Evolutionary conservation across 371 early-diverging fungal genomes (phyloP), one percentile per base, ranked within the genome.

Genomic region (Lichtheimia ornata): DNA sequence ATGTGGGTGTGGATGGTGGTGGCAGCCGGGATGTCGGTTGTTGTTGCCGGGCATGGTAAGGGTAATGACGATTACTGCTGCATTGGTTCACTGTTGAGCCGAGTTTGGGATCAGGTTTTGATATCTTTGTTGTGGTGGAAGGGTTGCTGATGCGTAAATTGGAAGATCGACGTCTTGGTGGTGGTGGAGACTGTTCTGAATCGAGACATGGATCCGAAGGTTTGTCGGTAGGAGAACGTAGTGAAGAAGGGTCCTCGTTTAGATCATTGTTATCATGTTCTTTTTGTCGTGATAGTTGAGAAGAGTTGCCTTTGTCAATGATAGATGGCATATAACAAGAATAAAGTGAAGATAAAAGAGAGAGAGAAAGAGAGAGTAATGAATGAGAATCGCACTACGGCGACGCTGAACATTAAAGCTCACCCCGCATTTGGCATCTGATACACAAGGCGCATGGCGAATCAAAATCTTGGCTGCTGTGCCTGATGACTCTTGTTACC

Each of bases 1-100:
- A 22, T 22, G 47, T 22, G 12, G 56, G 42, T 11, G 60, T 28
- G 51, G 60, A 51, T 13, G 42, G 41, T 35, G n/a, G 53, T 40
- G 30, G 44, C 5, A 35, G 11, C 9, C 35, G 35, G 51, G 30
- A 20, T 25, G 51, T 15, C 35, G n/a, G 22, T 47, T 47, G 22
- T 17, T 47, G 47, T 11, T 47, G 47, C 47, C 47, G 47, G 22
- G 22, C 47, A 12, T 47, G 47, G 11, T 47, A 47, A n/a, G 47
- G 7, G 14, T 18, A 47, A 17, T 47, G 47, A 22, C 47, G 47
- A 47, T 47, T n/a, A 42, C 20, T 28, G 44, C 35, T 35, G 35
- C 35, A 35, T 11, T 35, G 35, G 35, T 35, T 35, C 9, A 35
- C 35, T 9, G 35, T 35, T 11, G 40, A 49, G 14, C 40, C 43